A percentile compares a stretch with the other conserved stretches of the same genome.
phyloP scores from a whole-genome alignment of 2,329 filamentous ascomycete genomes.

The Penicillium thymicola region DNA sequence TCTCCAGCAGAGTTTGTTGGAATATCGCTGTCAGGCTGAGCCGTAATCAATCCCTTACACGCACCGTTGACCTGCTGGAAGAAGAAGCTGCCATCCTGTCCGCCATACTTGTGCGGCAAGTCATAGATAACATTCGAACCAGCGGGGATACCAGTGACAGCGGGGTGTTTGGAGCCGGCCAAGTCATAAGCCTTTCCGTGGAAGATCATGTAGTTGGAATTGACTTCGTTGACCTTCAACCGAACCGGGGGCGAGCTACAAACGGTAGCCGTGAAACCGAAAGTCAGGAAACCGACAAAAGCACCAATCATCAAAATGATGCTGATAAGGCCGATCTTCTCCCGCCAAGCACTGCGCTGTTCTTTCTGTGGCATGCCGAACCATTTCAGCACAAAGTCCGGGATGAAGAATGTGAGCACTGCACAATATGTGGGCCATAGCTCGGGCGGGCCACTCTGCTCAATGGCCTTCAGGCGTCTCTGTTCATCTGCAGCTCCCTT shows the following conservation, averaged over 20 bases:
- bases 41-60: constrained; percentile 85
- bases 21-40: constrained; percentile 62
- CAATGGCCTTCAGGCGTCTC: constrained; percentile 56
- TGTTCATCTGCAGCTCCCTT: constrained; percentile 60
- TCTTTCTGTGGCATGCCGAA: constrained; percentile 82
- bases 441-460: constrained; percentile 72
- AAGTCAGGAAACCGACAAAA: constrained; percentile 91
- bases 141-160: constrained; percentile 71
- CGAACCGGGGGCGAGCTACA: constrained; percentile 71
- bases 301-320: constrained; percentile 85
- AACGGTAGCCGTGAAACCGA: constrained; percentile 88
- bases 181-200: constrained; percentile 90
- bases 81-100: constrained; percentile 92
- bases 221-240: constrained; percentile 78
- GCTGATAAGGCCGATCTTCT: constrained; percentile 96
- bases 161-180: constrained; percentile 70
- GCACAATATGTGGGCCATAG: constrained; percentile 95
- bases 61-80: constrained; percentile 98
- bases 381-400: constrained; percentile 77
- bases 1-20: constrained; percentile 70
- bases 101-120: constrained; percentile 73
- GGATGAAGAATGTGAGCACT: constrained; percentile 90
- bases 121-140: constrained; percentile 83
- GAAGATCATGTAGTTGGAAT: constrained; percentile 86
- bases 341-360: constrained; percentile 89